A percentile compares a stretch with the other conserved stretches of the same genome.
Evolutionary conservation across 805 yeast species (phyloP).

Genomic region (Metschnikowia borealis): DNA sequence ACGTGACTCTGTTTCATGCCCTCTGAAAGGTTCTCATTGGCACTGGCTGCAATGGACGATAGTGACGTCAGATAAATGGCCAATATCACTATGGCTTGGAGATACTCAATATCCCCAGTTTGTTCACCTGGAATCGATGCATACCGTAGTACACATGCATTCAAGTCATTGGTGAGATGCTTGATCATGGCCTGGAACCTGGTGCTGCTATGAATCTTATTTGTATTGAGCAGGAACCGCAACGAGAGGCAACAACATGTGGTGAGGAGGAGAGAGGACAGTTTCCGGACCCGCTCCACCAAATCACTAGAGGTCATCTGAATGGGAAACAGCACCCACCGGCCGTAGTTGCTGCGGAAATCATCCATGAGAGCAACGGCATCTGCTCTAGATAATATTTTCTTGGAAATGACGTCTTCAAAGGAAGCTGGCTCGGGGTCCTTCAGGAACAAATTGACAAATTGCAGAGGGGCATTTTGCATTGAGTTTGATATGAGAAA

Average conservation of each 20-base stretch:
- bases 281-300: constrained; percentile 43
- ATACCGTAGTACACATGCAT: constrained; percentile 36
- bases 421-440: constrained; percentile 9
- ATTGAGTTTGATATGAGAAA: constrained; percentile 34
- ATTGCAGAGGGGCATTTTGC: constrained; percentile 31
- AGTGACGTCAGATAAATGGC: constrained; percentile 63
- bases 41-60: constrained; percentile 36
- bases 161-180: constrained; percentile 49
- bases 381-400: constrained; percentile 46
- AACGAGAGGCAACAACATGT: constrained; percentile 61
- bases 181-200: constrained; percentile 40
- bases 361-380: constrained; percentile 48
- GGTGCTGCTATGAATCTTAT: constrained; percentile 21
- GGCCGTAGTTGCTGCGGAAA: constrained; percentile 64
- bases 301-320: constrained; percentile 45
- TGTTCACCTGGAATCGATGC: constrained; percentile 21
- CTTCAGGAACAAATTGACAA: constrained; percentile 25
- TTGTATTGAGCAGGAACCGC: constrained; percentile 41
- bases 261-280: constrained; percentile 63
- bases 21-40: neutral
- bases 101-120: constrained; percentile 45
- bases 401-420: constrained; percentile 47
- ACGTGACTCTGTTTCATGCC: constrained; percentile 15
- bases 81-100: constrained; percentile 64
- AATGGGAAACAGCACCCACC: constrained; percentile 74